These are phyloP conservation scores for Tetrahymena borealis DNA, from an alignment of 73 alveolate species.

Conservation along the genomic window DNA sequence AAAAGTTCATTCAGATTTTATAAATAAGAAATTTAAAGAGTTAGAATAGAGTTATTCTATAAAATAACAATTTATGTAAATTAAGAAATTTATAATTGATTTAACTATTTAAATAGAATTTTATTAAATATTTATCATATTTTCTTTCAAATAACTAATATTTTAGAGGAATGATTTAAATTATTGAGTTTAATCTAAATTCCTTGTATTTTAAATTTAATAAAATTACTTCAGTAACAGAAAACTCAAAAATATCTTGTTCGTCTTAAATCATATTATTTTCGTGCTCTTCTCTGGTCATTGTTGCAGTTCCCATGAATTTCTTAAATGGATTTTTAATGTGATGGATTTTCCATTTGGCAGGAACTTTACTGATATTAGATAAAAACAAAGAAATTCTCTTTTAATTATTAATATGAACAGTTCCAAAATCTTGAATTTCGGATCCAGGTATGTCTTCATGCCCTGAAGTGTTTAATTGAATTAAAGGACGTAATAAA, in stretches of 20 bases:
- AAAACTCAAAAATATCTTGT: slow-evolving; percentile 69
- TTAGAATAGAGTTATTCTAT: too few relatives aligned
- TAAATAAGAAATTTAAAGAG: too few relatives aligned
- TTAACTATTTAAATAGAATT: too few relatives aligned
- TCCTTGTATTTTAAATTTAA: too few relatives aligned
- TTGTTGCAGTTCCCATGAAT: slow-evolving; percentile 57
- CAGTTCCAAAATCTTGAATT: slow-evolving; percentile 61
- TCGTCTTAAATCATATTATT: slow-evolving; percentile 66
- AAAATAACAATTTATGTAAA: too few relatives aligned
- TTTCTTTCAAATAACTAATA: too few relatives aligned
- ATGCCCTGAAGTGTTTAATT: slow-evolving; percentile 43
- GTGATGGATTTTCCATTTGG: slow-evolving; percentile 69
- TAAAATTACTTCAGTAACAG: slow-evolving; percentile 50
- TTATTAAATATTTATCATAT: too few relatives aligned
- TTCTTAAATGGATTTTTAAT: slow-evolving; percentile 55
- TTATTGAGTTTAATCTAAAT: too few relatives aligned
- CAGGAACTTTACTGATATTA: slow-evolving; percentile 57
- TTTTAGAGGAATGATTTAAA: too few relatives aligned
- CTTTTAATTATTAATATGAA: slow-evolving; percentile 47
- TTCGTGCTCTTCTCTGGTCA: slow-evolving; percentile 57
- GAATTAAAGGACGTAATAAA: slow-evolving; percentile 55
- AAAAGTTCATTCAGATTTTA: too few relatives aligned
- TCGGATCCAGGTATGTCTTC: slow-evolving; percentile 56
- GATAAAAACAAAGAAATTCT: slow-evolving; percentile 46
- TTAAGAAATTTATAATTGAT: too few relatives aligned